Percentiles rank a stretch among this genome's conserved stretches.
Evolutionary conservation across 129 eudicot genomes (phyloP).

Genomic region (Saussurea involucrata): DNA sequence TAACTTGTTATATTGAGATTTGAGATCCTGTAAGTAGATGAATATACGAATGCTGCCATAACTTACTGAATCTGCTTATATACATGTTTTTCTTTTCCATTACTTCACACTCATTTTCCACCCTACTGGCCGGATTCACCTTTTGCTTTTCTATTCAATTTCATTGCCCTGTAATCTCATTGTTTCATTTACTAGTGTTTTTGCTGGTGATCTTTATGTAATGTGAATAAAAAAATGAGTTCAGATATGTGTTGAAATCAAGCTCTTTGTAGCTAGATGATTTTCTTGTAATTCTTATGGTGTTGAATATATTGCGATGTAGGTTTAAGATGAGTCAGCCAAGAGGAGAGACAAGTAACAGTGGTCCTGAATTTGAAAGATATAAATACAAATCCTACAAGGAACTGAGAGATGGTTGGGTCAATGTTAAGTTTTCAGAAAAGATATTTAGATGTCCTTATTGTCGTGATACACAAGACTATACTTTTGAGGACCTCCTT

Average conservation of each 20-base stretch:
- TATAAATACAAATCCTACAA: conserved; percentile 37
- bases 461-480: conserved; percentile 43
- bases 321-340: conserved; percentile 37
- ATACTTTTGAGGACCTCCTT: conserved; percentile 34
- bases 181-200: background rate
- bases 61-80: background rate
- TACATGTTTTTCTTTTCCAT: background rate
- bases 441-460: conserved; percentile 48
- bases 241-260: background rate
- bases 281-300: background rate
- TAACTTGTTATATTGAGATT: background rate
- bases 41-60: background rate
- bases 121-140: background rate
- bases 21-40: background rate
- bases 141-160: background rate
- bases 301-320: conserved; percentile 1
- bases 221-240: background rate
- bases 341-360: conserved; percentile 21
- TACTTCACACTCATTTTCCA: background rate
- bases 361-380: conserved; percentile 41
- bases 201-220: too few species aligned
- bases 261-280: background rate
- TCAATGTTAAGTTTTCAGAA: conserved; percentile 25
- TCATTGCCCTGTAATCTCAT: background rate
- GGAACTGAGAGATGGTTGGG: conserved; percentile 36